Evolutionary conservation across 352 stramenopile species (phyloP), one percentile per base, ranked within the genome.

Genomic region (Globisporangium lucens): DNA sequence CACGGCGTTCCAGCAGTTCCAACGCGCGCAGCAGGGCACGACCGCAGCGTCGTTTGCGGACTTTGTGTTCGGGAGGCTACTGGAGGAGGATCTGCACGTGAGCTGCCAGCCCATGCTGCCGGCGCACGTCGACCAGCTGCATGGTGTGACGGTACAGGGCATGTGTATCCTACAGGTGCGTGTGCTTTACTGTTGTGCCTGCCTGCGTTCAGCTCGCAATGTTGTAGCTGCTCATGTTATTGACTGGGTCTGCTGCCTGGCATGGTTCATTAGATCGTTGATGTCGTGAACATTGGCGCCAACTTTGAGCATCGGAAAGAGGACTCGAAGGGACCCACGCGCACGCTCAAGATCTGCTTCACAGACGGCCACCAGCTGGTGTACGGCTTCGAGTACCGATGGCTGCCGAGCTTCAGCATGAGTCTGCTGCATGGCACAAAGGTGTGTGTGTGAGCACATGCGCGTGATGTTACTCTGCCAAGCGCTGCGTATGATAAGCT

Each of bases 281-380:
- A 95, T 63, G 73, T 91, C 12, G 82, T 83, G 52, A 95, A 95
- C 55, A 86, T 95, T 62, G 83, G 80, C 46, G 84, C 85, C n/a
- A 91, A 77, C 66, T 82, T 81, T 38, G 83, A 93, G 67, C 76
- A 89, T 56, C 78, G 85, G 41, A 91, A 79, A 4, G 82, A 95
- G 49, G 81, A 91, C 56, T 69, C 71, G 12, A 78, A 75, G n/a
- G 82, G 82, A 27, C 72, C 80, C 5, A 80, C 83, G 56, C 81
- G 85, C 13, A 92, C 85, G 62, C 87, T 95, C 35, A 95, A 95
- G 59, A 60, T 95, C n/a, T 83, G 80, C 60, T 78, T 95, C 41
- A 95, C 85, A 13, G 85, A 95, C 63, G 87, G 85, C 10, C 70
- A 90, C 56, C 84, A 93, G 75, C 70, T 91, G 51, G 78, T 85